Conservation (phyloP, 441 rosid genomes). For the Breynia disticha region DNA sequence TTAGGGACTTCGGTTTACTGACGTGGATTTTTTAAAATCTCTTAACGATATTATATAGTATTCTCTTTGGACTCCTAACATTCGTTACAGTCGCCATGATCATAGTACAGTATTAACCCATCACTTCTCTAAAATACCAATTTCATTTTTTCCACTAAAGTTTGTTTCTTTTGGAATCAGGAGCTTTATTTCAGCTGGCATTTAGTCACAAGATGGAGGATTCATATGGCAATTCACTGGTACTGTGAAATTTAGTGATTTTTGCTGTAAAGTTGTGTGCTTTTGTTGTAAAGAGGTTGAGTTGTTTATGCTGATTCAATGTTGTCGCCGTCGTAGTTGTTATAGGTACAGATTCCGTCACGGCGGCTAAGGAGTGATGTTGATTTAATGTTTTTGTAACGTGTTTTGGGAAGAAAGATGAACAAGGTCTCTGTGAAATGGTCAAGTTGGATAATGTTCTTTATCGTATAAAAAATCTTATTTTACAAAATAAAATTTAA, state of each 20-base stretch:
- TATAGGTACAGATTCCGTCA: too few species aligned
- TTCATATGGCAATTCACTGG: constrained; percentile 40
- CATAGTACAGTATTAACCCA: constrained; percentile 27
- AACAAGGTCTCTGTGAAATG: too few species aligned
- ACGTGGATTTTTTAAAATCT: too few species aligned
- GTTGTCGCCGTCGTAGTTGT: too few species aligned
- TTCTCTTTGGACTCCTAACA: constrained; percentile 67
- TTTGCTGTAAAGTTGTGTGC: neutral
- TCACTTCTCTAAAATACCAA: neutral
- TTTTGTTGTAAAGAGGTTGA: neutral
- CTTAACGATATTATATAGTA: too few species aligned
- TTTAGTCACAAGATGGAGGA: constrained; percentile 62
- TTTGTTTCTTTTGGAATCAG: constrained; percentile 28
- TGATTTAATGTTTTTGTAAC: too few species aligned
- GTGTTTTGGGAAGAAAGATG: too few species aligned
- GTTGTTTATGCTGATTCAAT: neutral
- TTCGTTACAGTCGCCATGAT: constrained; percentile 93
- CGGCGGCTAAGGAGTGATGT: too few species aligned
- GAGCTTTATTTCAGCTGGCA: constrained; percentile 75
- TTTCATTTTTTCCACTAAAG: neutral
- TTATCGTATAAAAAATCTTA: too few species aligned
- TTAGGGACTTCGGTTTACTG: too few species aligned
- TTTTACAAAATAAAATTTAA: too few species aligned
- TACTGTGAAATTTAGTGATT: neutral
- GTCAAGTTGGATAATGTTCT: too few species aligned